phyloP scores from a whole-genome alignment of 1,284 basidiomycete species.

The Pholiota adiposa region DNA sequence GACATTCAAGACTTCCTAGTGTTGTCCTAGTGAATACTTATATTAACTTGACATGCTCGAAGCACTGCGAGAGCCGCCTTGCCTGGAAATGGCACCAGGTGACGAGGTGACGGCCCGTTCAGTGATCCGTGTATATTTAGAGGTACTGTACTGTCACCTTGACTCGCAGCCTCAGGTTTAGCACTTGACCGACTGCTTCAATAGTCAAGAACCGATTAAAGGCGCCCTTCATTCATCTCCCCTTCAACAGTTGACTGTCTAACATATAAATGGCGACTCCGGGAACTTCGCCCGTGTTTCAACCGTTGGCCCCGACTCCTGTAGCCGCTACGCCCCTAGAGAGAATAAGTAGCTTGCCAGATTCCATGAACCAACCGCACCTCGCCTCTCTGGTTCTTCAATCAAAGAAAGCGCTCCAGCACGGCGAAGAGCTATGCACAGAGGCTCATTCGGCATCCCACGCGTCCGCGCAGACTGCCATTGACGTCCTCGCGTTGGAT shows the following conservation, averaged over 20 bases:
- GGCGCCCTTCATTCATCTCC: not conserved
- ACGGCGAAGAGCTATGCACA: slow-evolving; percentile 73
- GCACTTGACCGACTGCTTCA: not conserved
- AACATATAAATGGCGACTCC: not conserved
- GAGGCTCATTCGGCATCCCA: slow-evolving; percentile 63
- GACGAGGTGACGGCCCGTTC: not conserved
- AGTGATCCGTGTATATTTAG: not conserved
- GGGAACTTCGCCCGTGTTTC: not conserved
- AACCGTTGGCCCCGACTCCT: not conserved
- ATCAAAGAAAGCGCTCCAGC: slow-evolving; percentile 79
- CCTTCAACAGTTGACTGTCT: not conserved
- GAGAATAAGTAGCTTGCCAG: not conserved
- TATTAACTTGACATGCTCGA: too few species aligned
- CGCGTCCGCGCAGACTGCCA: slow-evolving; percentile 60
- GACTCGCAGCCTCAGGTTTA: too few species aligned
- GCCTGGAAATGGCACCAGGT: too few species aligned
- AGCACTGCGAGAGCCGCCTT: too few species aligned
- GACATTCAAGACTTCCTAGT: too few species aligned
- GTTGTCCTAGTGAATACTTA: too few species aligned
- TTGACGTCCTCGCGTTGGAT: slow-evolving; percentile 76
- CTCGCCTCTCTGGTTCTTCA: slow-evolving; percentile 76
- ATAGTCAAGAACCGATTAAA: not conserved
- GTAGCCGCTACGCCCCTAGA: not conserved
- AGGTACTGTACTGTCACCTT: not conserved
- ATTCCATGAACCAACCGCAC: slow-evolving; percentile 46